Evolutionary conservation across 306 rosid genomes (phyloP).

Genomic region (Trifolium repens): DNA sequence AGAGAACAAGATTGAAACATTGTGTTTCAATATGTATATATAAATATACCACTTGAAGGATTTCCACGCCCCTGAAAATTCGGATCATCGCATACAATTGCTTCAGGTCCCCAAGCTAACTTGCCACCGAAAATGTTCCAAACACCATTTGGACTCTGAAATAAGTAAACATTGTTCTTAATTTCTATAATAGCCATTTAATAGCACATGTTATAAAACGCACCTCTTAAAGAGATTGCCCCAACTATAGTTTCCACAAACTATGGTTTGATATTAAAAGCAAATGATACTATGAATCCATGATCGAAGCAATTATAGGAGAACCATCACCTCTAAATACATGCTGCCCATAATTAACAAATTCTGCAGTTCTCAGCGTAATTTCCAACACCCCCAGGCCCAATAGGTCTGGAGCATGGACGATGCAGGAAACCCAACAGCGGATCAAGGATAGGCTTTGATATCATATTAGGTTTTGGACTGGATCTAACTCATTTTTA

Average conservation of each 20-base stretch:
- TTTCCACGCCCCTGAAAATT: constrained; percentile 79
- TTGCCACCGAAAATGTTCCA: constrained; percentile 88
- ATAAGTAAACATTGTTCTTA: constrained; percentile 39
- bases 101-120: constrained; percentile 83
- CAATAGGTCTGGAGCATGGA: background rate
- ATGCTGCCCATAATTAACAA: constrained; percentile 2
- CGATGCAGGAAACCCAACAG: background rate
- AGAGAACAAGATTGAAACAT: constrained; percentile 14
- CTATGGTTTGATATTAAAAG: constrained; percentile 18
- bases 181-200: constrained; percentile 20
- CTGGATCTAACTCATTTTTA: background rate
- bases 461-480: background rate
- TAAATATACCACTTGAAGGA: constrained; percentile 68
- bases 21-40: constrained; percentile 1
- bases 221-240: constrained; percentile 24
- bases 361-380: background rate
- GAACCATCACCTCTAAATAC: constrained; percentile 12
- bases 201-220: constrained; percentile 11
- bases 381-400: background rate
- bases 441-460: background rate
- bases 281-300: constrained; percentile 15
- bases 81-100: constrained; percentile 84
- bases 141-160: constrained; percentile 80
- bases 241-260: constrained; percentile 24
- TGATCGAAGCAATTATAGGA: constrained; percentile 4